Base-by-base conservation (phyloP, 352 stramenopile species). In the Phytophthora idaei region DNA sequence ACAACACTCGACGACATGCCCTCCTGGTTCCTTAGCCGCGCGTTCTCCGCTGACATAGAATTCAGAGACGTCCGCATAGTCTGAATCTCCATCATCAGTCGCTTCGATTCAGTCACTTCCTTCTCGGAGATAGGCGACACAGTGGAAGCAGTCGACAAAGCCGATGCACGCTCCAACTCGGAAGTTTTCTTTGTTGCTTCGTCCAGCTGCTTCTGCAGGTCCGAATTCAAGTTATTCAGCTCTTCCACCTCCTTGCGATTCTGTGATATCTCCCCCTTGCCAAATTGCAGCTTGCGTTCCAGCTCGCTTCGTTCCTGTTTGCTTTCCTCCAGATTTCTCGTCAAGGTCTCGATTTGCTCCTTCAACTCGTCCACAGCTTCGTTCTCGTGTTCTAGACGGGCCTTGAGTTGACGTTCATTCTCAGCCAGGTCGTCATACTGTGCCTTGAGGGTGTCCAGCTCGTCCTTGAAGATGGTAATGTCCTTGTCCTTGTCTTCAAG, bases 401-500 rank as follows among this genome's bases (percentile, higher is more conserved):
- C 69, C 51, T 61, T 69, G 46, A 81, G 74, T 58, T 61, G 71
- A 41, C 64, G 75, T 48, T 93, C 78, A 34, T 48, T 79, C 46
- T 87, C 83, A 57, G 79, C 70, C 5, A 93, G 58, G 45, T 90
- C 72, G 32, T 81, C 71, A 56, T 71, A 93, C 48, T 87, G 77
- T 31, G 50, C 64, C 37, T 85, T 80, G 28, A 87, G 56, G 9
- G 57, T 63, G 3, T 67, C 64, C 17, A 90, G 66, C 32, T 83
- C 74, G 1, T 81, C 69, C 44, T 75, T 72, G 4, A 88, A 21
- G 0, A 42, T 61, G 8, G n/a, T 55, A 25, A 78, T 63, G n/a
- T 82, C 64, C 6, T 60, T 60, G 5, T 79, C 31, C 34, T 82
- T 83, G 5, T 76, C 59, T n/a, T 77, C 56, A 39, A 82, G 58